Evolutionary conservation across 768 basidiomycete genomes (phyloP), one percentile per base, ranked within the genome.

Genomic region (Rubroboletus pulcherrimus): DNA sequence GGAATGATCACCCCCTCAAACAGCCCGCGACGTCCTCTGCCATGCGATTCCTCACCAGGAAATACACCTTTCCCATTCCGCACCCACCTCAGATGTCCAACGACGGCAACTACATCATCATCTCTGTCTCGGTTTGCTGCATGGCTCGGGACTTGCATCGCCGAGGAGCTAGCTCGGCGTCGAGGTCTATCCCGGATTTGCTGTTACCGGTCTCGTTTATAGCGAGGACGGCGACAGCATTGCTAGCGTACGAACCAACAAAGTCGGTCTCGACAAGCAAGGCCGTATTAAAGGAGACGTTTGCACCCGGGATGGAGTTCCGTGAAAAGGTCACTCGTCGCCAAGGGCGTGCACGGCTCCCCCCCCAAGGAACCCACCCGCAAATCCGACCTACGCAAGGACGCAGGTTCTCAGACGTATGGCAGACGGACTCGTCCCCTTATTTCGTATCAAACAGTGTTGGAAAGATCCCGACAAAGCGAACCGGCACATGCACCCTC

Each of bases 281-380:
- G 21, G 21, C 21, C 21, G 21, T 21, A 21, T 21, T 21, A 69
- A 98, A 97, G 71, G 84, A 92, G 24, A 80, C 84, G 4, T 99
- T 94, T 66, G 94, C 98, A 70, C 92, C 95, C 2, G 97, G 97
- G 1, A 95, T 98, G 93, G 86, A 89, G 52, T 99, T 99, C 76
- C 84, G 86, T 35, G 86, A 95, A 33, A 93, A 90, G 63, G 87
- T 94, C 41, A 96, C 78, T 99, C 6, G 81, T 99, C 44, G 95
- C 91, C 0, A 97, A 98, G 71, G 96, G 96, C 39, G 93, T 94
- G 4, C 96, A 98, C 58, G 96, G 97, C 0, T 90, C 87, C 78
- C 21, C 2, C 98, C 84, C 89, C 4, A 96, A 98, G 71, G 78
- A 85, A 49, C 82, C 85, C 4, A 83, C 91, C 54, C 77, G 78